Base-by-base conservation (phyloP, 495 filamentous ascomycete genomes). In the Lepraria neglecta region DNA sequence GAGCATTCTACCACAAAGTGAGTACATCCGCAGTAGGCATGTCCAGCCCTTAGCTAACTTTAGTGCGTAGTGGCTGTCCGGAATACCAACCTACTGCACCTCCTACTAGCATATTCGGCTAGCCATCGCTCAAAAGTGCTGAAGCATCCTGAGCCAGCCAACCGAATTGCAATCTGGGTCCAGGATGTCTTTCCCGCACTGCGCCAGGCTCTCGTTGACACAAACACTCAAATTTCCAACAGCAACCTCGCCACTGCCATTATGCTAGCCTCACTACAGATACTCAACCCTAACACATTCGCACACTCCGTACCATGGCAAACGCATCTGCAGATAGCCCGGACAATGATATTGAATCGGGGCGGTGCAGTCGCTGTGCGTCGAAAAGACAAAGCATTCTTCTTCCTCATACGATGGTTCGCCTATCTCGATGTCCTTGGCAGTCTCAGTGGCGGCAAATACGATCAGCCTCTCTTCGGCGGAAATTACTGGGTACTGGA, bases 371-470 rank as follows among this genome's bases (percentile, higher is more conserved):
- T 78, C 44, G 71, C 79, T 63, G 70, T 86, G 70, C 72, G 82
- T 70, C 65, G 80, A 65, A 70, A 77, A 33, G 88, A 92, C 69
- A 82, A 80, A 30, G 82, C 87, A 24, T 87, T 86, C 19, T 88
- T 85, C 48, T 94, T 95, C 70, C 80, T 95, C n/a, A 82, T 81
- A 45, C 85, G 89, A 42, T 95, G 90, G 90, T 87, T 92, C 64
- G 86, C 87, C 10, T 95, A 95, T 71, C 78, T 95, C 28, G 90
- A 95, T 68, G 83, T 92, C 6, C 76, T 95, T 46, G 90, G 89
- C 30, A 81, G 81, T 58, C 77, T 95, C 5, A 89, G 84, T 56
- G 89, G 90, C 50, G 80, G 84, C 58, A 79, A 83, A 65, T 83
- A 78, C 42, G 80, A 81, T 17, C 74, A 73, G 7, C 83, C 84